Evolutionary conservation across 78 protist species (phyloP).

Genomic region (Dictyostelium firmibasis): DNA sequence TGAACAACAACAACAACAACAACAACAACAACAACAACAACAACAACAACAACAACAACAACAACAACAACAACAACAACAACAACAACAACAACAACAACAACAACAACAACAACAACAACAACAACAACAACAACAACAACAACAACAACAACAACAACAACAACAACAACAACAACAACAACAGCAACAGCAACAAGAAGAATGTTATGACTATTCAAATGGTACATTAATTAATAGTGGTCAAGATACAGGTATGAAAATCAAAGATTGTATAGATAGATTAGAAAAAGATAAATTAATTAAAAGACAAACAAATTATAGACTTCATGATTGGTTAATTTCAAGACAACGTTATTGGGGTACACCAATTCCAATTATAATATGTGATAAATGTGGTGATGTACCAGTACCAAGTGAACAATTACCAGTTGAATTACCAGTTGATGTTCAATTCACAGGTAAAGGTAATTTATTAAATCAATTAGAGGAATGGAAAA

Average conservation of each 20-base stretch:
- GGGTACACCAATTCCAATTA: slow-evolving; percentile 97
- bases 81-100: background rate
- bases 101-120: background rate
- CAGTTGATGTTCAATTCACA: slow-evolving; percentile 63
- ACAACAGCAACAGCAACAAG: background rate
- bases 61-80: too few relatives aligned
- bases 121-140: background rate
- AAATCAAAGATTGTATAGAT: slow-evolving; percentile 31
- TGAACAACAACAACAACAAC: background rate
- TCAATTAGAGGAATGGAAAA: slow-evolving; percentile 61
- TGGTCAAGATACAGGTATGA: slow-evolving; percentile 22
- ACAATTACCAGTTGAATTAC: slow-evolving; percentile 90
- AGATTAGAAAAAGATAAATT: background rate
- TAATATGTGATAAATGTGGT: slow-evolving; percentile 85
- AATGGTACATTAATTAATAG: slow-evolving; percentile 72
- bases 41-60: background rate
- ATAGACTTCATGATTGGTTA: slow-evolving; percentile 95
- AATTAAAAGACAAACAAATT: slow-evolving; percentile 17
- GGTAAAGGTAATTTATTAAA: slow-evolving; percentile 66
- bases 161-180: background rate
- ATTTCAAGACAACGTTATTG: slow-evolving; percentile 95
- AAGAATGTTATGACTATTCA: slow-evolving; percentile 46
- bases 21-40: background rate
- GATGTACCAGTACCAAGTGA: slow-evolving; percentile 86
- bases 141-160: background rate